Evolutionary conservation across 2,329 filamentous ascomycete species (phyloP).

Genomic region (Reticulascus tulasneorum): DNA sequence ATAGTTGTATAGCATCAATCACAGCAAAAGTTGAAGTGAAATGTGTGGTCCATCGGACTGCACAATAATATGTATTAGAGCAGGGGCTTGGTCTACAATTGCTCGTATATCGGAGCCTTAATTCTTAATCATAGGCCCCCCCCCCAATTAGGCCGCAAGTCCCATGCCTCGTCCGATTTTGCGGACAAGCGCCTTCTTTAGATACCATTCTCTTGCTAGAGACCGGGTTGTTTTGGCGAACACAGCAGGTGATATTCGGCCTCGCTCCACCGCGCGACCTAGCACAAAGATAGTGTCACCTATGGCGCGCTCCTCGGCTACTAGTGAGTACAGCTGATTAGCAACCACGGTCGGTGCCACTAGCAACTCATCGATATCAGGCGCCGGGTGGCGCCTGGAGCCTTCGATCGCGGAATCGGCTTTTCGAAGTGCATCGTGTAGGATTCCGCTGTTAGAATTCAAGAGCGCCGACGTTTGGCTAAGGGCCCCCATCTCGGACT

Average conservation of each 20-base stretch:
- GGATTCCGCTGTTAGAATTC: conserved; percentile 70
- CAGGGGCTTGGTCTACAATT: too few species aligned
- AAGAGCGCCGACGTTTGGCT: conserved; percentile 68
- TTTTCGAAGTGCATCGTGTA: conserved; percentile 71
- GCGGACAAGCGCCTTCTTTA: conserved; percentile 75
- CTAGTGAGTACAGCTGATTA: conserved; percentile 84
- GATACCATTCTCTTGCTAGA: conserved; percentile 73
- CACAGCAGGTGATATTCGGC: conserved; percentile 64
- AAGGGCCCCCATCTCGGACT: conserved; percentile 69
- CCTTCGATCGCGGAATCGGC: conserved; percentile 75
- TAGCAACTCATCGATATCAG: conserved; percentile 82
- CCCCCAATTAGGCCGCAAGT: conserved; percentile 36
- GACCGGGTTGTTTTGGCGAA: conserved; percentile 76
- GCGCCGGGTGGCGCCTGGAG: conserved; percentile 64
- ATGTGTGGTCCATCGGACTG: too few species aligned
- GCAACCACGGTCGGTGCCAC: conserved; percentile 92
- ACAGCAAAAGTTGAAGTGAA: too few species aligned
- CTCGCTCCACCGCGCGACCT: conserved; percentile 68
- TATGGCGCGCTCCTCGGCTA: conserved; percentile 83
- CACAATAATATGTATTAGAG: too few species aligned
- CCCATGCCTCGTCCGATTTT: conserved; percentile 79
- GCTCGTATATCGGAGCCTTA: too few species aligned
- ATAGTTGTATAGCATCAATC: too few species aligned
- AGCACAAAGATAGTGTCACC: conserved; percentile 84
- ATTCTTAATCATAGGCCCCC: too few species aligned